Base-by-base conservation (phyloP, 441 rosid species). In the Brassica hybrid region DNA sequence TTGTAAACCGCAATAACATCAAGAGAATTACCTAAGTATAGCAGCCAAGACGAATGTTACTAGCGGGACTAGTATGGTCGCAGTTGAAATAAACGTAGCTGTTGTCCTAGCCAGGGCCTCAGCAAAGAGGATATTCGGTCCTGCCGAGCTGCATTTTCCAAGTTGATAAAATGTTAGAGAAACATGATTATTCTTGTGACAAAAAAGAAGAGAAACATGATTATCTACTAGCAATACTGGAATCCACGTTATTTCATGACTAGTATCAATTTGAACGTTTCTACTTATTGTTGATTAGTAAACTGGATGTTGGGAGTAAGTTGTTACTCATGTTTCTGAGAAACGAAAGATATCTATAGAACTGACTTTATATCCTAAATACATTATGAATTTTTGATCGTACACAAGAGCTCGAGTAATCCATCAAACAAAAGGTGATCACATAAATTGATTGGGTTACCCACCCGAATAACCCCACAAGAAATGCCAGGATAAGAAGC, bases 31-130 rank as follows among this genome's bases (percentile, higher is more conserved):
- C 63, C 63, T 59, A 21, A 58, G 32, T 21, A 58, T 21, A 58
- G 63, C 32, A 21, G 32, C 63, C 63, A 58, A 11, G 63, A 59
- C 16, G 34, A 59, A 59, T 23, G 63, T 11, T 59, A 23, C 63
- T 23, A 59, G 32, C 16, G 63, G 63, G 63, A 59, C 34, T 21
- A 59, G 63, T 21, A 59, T 59, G 63, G 32, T 21, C 34, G 63
- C 63, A 59, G 34, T 59, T 59, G 63, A 21, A 21, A 59, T 59
- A 59, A 59, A 21, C 63, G 63, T 59, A 23, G 34, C 63, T 59
- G 63, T 23, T 59, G 63, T 21, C 32, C 63, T 25, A 21, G 32
- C 30, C 63, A 58, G 14, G 7, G 63, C 32, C 63, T 58, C 63
- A 19, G 63, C 63, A 21, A 58, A 58, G 11, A 58, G 63, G 14